phyloP scores from a whole-genome alignment of 2,329 filamentous ascomycete genomes.

The Fusarium camptoceras region DNA sequence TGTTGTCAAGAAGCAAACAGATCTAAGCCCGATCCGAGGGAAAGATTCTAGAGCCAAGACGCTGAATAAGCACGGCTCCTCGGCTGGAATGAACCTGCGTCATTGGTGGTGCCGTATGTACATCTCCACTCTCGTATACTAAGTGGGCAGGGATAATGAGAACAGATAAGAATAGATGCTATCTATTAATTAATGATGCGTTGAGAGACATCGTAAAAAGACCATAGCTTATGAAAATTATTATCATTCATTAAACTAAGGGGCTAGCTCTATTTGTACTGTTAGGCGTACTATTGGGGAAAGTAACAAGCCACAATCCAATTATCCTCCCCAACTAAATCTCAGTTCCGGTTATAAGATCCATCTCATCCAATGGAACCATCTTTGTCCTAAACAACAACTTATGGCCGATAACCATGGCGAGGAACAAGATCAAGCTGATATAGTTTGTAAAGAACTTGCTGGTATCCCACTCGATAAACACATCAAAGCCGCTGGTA shows the following conservation, averaged over 20 bases:
- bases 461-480: conserved; percentile 31
- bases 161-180: background rate
- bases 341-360: conserved; percentile 11
- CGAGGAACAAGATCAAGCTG: conserved; percentile 34
- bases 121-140: background rate
- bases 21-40: conserved; percentile 9
- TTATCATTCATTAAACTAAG: background rate
- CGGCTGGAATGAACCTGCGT: background rate
- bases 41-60: conserved; percentile 4
- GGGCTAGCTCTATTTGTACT: background rate
- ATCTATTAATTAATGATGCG: background rate
- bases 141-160: background rate
- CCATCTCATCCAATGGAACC: conserved; percentile 18
- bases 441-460: conserved; percentile 38
- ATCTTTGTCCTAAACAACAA: conserved; percentile 31
- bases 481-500: conserved; percentile 38
- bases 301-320: background rate
- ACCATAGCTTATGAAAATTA: background rate
- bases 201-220: background rate
- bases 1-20: conserved; percentile 14
- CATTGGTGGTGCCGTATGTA: conserved; percentile 6
- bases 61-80: conserved; percentile 29
- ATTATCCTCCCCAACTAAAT: background rate
- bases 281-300: background rate
- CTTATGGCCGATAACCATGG: conserved; percentile 35